Evolutionary conservation across 2,329 filamentous ascomycete genomes (phyloP).

Genomic region (Dryadomyces quercivorus): DNA sequence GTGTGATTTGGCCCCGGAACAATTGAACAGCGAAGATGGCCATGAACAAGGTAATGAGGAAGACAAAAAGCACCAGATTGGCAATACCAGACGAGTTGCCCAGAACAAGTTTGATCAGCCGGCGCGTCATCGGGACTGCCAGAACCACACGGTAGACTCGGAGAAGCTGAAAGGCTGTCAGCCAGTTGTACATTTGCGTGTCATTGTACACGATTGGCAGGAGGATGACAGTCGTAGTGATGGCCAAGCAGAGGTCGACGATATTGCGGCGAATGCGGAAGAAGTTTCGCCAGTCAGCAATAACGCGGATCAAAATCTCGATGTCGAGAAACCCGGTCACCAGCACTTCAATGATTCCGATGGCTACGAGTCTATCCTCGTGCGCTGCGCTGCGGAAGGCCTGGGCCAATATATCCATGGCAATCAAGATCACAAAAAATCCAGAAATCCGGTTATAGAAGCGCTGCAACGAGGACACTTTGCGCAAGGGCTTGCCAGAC

Average conservation of each 20-base stretch:
- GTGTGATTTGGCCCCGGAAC: slow-evolving; percentile 74
- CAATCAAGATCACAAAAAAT: slow-evolving; percentile 73
- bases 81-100: slow-evolving; percentile 85
- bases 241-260: slow-evolving; percentile 66
- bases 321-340: slow-evolving; percentile 68
- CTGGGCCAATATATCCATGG: slow-evolving; percentile 68
- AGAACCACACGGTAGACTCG: slow-evolving; percentile 86
- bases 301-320: slow-evolving; percentile 73
- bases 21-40: slow-evolving; percentile 89
- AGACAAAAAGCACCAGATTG: slow-evolving; percentile 93
- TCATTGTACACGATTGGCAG: slow-evolving; percentile 67
- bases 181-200: slow-evolving; percentile 66
- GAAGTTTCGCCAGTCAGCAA: slow-evolving; percentile 70
- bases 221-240: slow-evolving; percentile 76
- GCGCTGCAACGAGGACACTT: slow-evolving; percentile 45
- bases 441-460: slow-evolving; percentile 62
- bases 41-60: slow-evolving; percentile 85
- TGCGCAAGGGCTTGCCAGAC: slow-evolving; percentile 26
- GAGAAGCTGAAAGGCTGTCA: slow-evolving; percentile 87
- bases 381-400: slow-evolving; percentile 66
- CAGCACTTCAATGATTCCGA: slow-evolving; percentile 58
- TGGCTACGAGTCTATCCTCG: slow-evolving; percentile 50
- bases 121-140: slow-evolving; percentile 74
- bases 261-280: slow-evolving; percentile 62
- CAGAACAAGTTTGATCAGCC: slow-evolving; percentile 77